Evolutionary conservation across 371 early-diverging fungal species (phyloP).

Genomic region (Rhizomucor miehei): DNA sequence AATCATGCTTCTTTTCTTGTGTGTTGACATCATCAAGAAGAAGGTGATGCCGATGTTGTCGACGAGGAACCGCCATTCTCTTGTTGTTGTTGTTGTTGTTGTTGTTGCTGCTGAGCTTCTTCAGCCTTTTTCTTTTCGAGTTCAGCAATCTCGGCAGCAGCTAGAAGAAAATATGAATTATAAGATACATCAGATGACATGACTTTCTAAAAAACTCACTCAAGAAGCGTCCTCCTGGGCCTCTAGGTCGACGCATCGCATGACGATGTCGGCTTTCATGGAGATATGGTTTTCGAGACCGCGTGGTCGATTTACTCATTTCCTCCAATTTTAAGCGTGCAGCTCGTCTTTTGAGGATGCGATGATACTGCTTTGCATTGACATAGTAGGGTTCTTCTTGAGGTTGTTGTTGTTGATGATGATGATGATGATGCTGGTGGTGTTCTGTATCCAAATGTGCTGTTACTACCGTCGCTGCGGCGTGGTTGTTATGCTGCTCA

Average conservation of each 20-base stretch:
- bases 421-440: neutral
- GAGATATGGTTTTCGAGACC: conserved; percentile 79
- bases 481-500: no score
- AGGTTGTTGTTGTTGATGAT: conserved; percentile 12
- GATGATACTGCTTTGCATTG: conserved; percentile 91
- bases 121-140: conserved; percentile 30
- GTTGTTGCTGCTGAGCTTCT: neutral
- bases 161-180: conserved; percentile 8
- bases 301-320: conserved; percentile 50
- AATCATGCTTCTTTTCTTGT: no score
- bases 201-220: no score
- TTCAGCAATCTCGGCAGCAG: conserved; percentile 57
- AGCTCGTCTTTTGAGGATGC: conserved; percentile 86
- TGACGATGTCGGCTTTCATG: conserved; percentile 98
- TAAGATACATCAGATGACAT: neutral
- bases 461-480: no score
- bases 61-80: neutral
- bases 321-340: conserved; percentile 72
- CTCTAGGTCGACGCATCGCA: conserved; percentile 95
- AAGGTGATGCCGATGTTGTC: no score
- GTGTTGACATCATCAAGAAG: no score
- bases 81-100: conserved; percentile 13
- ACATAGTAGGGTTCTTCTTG: conserved; percentile 87
- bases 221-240: conserved; percentile 92
- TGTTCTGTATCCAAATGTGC: neutral